Base-by-base conservation (phyloP, 768 basidiomycete genomes). In the Dentipellis sp. region DNA sequence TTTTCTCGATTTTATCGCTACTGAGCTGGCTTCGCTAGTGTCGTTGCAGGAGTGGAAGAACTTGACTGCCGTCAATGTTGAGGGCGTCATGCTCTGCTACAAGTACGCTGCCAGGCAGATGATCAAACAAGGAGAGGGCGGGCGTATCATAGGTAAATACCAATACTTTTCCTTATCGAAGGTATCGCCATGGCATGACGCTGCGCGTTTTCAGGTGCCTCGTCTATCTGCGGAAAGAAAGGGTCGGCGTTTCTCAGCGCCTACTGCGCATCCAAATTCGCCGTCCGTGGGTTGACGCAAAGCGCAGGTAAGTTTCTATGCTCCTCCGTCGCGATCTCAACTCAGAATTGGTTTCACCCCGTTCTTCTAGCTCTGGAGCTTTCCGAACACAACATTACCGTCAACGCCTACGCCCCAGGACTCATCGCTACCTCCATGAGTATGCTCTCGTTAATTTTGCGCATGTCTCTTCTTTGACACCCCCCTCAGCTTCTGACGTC, bases 371-470 rank as follows among this genome's bases (percentile, higher is more conserved):
- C 65, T 16, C 4, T 10, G 16, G 59, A 56, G 34, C 52, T 65
- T 23, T 58, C 53, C 11, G 42, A 48, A 12, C 37, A 58, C 48
- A 57, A 59, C 21, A 63, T 66, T 42, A 65, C 65, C 0, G 65
- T 65, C 9, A 66, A 66, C 35, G 56, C 64, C 5, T 66, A 64
- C 23, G 58, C 64, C 5, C 59, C 65, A 19, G 65, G 64, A 2
- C 49, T 51, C 40, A 50, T 63, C 2, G 57, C 59, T 34, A 57
- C 63, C 16, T 29, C 40, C 6, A 52, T 63, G 53, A 21, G 64
- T 65, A 46, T 50, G 63, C 37, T 11, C 21, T n/a, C 23, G 6
- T 16, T 7, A 2, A 14, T 4, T 19, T 38, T 14, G 17, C n/a
- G 5, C 3, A 4, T 10, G 16, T 9, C 14, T 35, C 52, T 37